phyloP scores from a whole-genome alignment of 78 protist genomes.

The Acrasis kona region DNA sequence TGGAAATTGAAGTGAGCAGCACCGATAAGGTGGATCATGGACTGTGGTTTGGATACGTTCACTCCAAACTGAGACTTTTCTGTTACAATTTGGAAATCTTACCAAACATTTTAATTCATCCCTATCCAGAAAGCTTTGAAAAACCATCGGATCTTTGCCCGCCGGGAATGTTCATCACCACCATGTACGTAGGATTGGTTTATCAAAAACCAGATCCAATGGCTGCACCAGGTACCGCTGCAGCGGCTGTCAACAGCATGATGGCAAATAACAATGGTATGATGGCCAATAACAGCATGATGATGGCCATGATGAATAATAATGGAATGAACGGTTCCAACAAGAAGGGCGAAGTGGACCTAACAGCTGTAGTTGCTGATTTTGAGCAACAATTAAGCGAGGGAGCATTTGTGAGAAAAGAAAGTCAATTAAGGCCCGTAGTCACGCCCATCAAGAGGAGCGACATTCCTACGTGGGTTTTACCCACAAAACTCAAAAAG shows the following conservation, averaged over 20 bases:
- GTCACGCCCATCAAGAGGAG: neutral
- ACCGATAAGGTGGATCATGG: neutral
- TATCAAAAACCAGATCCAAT: neutral
- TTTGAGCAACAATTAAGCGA: neutral
- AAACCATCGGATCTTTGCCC: neutral
- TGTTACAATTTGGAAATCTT: neutral
- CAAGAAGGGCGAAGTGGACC: neutral
- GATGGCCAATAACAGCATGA: too few species aligned
- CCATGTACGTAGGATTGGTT: neutral
- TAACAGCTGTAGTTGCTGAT: neutral
- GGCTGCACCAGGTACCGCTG: neutral
- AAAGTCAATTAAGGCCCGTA: neutral
- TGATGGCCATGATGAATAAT: too few species aligned
- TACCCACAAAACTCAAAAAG: neutral
- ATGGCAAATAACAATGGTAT: too few species aligned
- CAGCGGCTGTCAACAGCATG: too few species aligned
- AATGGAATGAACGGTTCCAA: too few species aligned
- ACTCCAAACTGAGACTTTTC: constrained; percentile 1
- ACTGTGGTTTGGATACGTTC: constrained; percentile 6
- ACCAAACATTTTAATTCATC: neutral
- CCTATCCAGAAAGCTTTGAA: neutral
- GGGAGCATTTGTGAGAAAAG: neutral
- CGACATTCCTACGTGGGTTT: neutral
- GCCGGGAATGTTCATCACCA: neutral
- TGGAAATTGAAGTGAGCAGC: constrained; percentile 25